These are phyloP conservation scores for Trichoderma koningii DNA, from an alignment of 2,329 filamentous ascomycete genomes.

Conservation along the genomic window DNA sequence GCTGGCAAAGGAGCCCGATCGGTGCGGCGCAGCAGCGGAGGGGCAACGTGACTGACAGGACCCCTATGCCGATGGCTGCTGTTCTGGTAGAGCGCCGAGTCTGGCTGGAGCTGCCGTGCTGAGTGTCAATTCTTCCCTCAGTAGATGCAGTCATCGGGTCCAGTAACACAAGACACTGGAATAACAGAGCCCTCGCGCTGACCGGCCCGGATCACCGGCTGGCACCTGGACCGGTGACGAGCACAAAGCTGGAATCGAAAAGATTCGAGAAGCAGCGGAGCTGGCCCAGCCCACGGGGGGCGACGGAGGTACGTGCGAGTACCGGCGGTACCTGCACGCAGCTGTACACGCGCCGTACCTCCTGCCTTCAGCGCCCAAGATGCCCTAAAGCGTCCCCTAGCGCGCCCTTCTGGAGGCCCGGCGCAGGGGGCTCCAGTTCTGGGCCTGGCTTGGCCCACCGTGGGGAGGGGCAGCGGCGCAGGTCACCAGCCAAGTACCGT, in stretches of 20 bases:
- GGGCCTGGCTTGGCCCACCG: conserved; percentile 24
- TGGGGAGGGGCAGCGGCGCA: conserved; percentile 17
- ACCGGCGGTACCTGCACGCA: neutral
- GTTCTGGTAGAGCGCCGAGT: neutral
- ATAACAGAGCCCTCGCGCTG: neutral
- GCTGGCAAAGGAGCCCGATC: conserved; percentile 9
- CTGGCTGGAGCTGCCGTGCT: neutral
- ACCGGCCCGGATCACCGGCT: conserved; percentile 20
- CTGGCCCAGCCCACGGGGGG: neutral
- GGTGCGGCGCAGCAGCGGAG: conserved; percentile 15
- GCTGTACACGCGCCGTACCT: conserved; percentile 1
- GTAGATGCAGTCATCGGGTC: too few species aligned
- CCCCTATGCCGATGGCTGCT: neutral
- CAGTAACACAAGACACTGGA: too few species aligned
- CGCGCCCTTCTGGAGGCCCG: neutral
- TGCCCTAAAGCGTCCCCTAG: too few species aligned
- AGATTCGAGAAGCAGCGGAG: conserved; percentile 20
- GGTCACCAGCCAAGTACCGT: conserved; percentile 28
- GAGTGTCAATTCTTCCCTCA: neutral
- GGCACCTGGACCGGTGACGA: conserved; percentile 14
- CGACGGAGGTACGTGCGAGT: conserved; percentile 15
- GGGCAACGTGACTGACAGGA: conserved; percentile 19
- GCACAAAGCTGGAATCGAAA: neutral
- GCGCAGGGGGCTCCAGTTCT: conserved; percentile 28
- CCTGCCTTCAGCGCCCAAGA: neutral